Percentiles rank a stretch among this genome's conserved stretches.
These are phyloP conservation scores for Coniochaeta sp. DNA, from an alignment of 2,329 filamentous ascomycete species.

Conservation along the genomic window DNA sequence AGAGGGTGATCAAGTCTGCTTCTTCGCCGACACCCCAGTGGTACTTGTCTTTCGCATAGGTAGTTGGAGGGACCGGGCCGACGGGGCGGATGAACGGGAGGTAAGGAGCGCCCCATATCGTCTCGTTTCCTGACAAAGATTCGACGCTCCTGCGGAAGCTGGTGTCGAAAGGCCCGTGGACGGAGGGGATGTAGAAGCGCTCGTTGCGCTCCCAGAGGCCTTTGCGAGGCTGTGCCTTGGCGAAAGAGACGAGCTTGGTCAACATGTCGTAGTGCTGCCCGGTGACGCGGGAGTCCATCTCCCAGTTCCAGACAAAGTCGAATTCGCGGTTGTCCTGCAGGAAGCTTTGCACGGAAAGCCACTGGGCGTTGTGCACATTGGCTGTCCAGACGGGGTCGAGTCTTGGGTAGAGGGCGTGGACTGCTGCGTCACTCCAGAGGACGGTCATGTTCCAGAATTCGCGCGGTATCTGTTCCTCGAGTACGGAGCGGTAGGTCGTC, in stretches of 20 bases:
- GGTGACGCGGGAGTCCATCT: slow-evolving; percentile 72
- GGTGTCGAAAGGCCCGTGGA: slow-evolving; percentile 60
- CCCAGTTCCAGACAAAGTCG: slow-evolving; percentile 82
- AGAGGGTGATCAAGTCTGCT: slow-evolving; percentile 43
- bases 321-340: slow-evolving; percentile 70
- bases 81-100: slow-evolving; percentile 53
- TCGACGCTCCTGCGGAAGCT: slow-evolving; percentile 61
- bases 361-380: slow-evolving; percentile 55
- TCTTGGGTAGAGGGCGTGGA: slow-evolving; percentile 69
- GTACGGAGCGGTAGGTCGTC: slow-evolving; percentile 49
- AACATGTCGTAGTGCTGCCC: slow-evolving; percentile 79
- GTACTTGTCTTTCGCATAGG: slow-evolving; percentile 16
- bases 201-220: slow-evolving; percentile 68
- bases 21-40: slow-evolving; percentile 22
- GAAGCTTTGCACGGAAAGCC: slow-evolving; percentile 69
- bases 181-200: slow-evolving; percentile 63
- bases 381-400: slow-evolving; percentile 47
- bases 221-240: slow-evolving; percentile 60
- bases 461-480: slow-evolving; percentile 32
- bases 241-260: slow-evolving; percentile 55
- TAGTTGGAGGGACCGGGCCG: slow-evolving; percentile 33
- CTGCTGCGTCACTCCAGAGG: slow-evolving; percentile 67
- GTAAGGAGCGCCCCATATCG: slow-evolving; percentile 59
- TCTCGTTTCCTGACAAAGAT: slow-evolving; percentile 35
- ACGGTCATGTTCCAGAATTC: slow-evolving; percentile 60